Conservation (phyloP, 2,329 filamentous ascomycete species). For the Cladosporium velox region DNA sequence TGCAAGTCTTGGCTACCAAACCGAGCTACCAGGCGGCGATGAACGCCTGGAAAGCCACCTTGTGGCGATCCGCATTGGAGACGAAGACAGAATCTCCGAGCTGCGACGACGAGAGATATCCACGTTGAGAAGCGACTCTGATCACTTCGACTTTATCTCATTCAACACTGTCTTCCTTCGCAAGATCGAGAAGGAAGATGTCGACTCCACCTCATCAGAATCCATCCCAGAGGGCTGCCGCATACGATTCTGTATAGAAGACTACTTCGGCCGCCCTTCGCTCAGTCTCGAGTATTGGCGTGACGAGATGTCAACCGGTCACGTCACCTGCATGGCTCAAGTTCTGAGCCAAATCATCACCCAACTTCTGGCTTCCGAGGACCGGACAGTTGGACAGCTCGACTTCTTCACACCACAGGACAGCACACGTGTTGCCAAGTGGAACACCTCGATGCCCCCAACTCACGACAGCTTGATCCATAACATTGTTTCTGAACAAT, state of each 20-base stretch:
- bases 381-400: constrained; percentile 9
- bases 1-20: constrained; percentile 1
- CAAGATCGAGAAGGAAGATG: constrained; percentile 17
- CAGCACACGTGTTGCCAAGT: constrained; percentile 16
- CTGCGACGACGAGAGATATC: constrained; percentile 12
- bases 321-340: constrained; percentile 18
- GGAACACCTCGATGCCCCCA: constrained; percentile 18
- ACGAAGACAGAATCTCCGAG: constrained; percentile 7
- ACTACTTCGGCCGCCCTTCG: constrained; percentile 16
- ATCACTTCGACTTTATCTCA: constrained; percentile 10
- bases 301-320: constrained; percentile 15
- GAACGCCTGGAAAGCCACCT: background rate
- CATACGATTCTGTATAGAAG: constrained; percentile 15
- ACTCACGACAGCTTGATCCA: constrained; percentile 12
- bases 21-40: constrained; percentile 1
- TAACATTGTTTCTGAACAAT: background rate
- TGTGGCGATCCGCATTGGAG: constrained; percentile 9
- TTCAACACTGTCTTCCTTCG: constrained; percentile 18
- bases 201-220: constrained; percentile 11
- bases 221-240: constrained; percentile 7
- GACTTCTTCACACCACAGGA: constrained; percentile 20
- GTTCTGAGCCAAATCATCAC: constrained; percentile 12
- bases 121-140: background rate
- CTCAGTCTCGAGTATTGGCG: constrained; percentile 17
- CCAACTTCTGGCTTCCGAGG: constrained; percentile 10